Evolutionary conservation across 2,329 filamentous ascomycete genomes (phyloP).

Genomic region (Didymella arachidicola): DNA sequence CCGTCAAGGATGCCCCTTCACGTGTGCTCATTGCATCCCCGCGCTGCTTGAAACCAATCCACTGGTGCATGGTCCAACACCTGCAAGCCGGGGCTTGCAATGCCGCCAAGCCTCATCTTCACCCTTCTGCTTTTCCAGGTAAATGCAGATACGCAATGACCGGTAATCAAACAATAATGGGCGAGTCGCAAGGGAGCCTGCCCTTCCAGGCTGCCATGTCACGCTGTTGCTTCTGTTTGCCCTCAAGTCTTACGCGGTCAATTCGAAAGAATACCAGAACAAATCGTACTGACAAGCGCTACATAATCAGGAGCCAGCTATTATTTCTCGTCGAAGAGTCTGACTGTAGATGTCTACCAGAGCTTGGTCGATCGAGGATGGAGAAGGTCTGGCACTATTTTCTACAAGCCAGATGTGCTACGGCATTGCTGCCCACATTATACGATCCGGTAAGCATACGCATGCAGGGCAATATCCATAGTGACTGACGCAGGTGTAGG

Average conservation of each 20-base stretch:
- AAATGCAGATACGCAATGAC: constrained; percentile 4
- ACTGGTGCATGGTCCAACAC: constrained; percentile 15
- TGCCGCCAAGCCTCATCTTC: constrained; percentile 29
- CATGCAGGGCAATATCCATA: background rate
- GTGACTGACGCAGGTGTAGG: constrained; percentile 48
- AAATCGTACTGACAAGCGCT: constrained; percentile 29
- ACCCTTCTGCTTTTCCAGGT: constrained; percentile 9
- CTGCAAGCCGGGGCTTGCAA: constrained; percentile 21
- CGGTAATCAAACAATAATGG: constrained; percentile 11
- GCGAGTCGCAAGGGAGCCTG: constrained; percentile 15
- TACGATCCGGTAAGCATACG: constrained; percentile 66
- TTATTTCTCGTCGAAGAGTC: constrained; percentile 68
- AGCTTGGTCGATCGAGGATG: constrained; percentile 76
- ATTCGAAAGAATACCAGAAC: constrained; percentile 18
- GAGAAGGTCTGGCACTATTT: constrained; percentile 68
- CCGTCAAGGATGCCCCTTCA: constrained; percentile 39
- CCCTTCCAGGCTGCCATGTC: constrained; percentile 24
- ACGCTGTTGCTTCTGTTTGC: constrained; percentile 9
- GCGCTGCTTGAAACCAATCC: constrained; percentile 24
- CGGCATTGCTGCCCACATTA: constrained; percentile 93
- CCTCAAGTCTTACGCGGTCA: constrained; percentile 11
- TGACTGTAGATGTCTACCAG: constrained; percentile 75
- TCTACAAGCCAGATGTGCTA: constrained; percentile 81
- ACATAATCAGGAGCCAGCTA: constrained; percentile 71
- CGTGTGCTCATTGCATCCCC: constrained; percentile 30